Base-by-base conservation (phyloP, 1,139 yeast species). In the Blastobotrys serpentis region DNA sequence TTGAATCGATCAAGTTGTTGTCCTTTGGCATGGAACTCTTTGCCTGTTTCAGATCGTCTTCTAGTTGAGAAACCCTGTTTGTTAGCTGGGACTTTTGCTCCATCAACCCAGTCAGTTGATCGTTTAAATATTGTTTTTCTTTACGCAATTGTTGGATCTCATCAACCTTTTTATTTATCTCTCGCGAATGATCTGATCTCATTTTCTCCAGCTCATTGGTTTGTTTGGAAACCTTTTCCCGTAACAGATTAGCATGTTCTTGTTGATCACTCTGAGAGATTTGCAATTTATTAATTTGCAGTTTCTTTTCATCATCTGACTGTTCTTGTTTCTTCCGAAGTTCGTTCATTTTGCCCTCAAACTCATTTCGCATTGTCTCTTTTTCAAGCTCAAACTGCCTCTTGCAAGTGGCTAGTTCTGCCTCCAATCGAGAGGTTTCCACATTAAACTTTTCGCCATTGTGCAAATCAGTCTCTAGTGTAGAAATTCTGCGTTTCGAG, bases 71-170 rank as follows among this genome's bases (percentile, higher is more conserved):
- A 36, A 36, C 25, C 13, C 19, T 17, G 14, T 36, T 36, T 10
- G 40, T 36, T 14, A 36, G 13, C 19, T 17, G n/a, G 25, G 40
- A 23, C 25, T 36, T 36, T 19, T 36, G 40, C 19, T 36, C 14
- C 6, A 36, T 36, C 14, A 36, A 18, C 16, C 25, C 40, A 11
- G 18, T 36, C 22, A 36, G 14, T 14, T 36, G 40, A 14, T 36
- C 40, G 10, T 36, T 25, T n/a, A 36, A n/a, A 19, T 36, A 18
- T 19, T 36, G 40, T n/a, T 36, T 36, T 5, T 7, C 11, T 17
- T 36, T 13, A 4, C 40, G 19, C 25, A 36, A 18, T 8, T 25
- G 23, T 18, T 13, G 16, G 6, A 36, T 36, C 25, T 36, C 40
- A 4, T 36, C 40, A n/a, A 11, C 8, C 25, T 36, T 36, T 5